A percentile compares a stretch with the other conserved stretches of the same genome.
Evolutionary conservation across 2,329 filamentous ascomycete species (phyloP).

Genomic region (Myriosclerotinia scirpicola): DNA sequence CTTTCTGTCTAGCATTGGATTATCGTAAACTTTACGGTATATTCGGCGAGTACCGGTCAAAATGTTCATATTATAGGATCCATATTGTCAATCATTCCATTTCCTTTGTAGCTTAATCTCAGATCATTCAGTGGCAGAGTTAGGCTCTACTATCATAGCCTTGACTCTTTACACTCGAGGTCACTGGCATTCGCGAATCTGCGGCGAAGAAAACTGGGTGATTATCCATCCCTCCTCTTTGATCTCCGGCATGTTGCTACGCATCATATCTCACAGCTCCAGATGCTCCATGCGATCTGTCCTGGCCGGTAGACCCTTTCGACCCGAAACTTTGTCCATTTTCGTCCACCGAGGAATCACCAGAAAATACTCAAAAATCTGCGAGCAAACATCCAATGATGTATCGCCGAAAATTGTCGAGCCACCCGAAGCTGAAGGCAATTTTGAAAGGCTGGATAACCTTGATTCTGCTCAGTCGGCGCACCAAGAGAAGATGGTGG

Average conservation of each 20-base stretch:
- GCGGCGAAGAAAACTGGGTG: not conserved
- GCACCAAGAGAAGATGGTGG: not conserved
- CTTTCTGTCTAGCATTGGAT: too few species aligned
- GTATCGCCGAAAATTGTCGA: not conserved
- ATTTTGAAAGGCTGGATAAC: not conserved
- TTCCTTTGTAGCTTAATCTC: not conserved
- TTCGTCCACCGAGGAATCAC: not conserved
- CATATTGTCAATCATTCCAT: not conserved
- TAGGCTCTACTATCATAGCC: not conserved
- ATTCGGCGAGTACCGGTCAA: not conserved
- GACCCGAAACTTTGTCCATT: not conserved
- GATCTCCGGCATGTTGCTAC: slow-evolving; percentile 1
- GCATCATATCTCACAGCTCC: not conserved
- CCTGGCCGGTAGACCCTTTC: not conserved
- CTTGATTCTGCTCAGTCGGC: not conserved
- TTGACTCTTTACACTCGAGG: not conserved
- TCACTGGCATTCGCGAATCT: slow-evolving; percentile 6
- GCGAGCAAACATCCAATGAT: not conserved
- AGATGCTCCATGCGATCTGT: not conserved
- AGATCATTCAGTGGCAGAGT: not conserved
- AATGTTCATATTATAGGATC: slow-evolving; percentile 4
- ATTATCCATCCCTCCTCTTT: not conserved
- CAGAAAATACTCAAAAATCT: not conserved
- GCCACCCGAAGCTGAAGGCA: not conserved
- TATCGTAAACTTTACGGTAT: slow-evolving; percentile 4